These are phyloP conservation scores for Simmondsia chinensis DNA, from an alignment of 148 eudicot genomes.

Conservation along the genomic window DNA sequence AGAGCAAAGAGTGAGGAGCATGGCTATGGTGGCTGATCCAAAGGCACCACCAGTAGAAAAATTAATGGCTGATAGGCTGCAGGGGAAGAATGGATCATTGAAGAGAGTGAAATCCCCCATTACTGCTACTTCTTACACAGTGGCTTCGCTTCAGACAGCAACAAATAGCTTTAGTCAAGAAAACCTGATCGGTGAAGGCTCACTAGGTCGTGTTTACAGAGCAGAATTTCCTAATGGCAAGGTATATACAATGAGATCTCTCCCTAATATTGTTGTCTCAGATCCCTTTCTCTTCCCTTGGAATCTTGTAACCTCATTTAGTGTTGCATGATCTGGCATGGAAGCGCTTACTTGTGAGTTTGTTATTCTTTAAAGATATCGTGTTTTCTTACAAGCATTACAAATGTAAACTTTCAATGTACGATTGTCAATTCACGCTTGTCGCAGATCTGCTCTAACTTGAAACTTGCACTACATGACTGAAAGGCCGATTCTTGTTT, in stretches of 20 bases:
- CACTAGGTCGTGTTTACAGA: constrained; percentile 95
- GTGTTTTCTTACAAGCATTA: too few relatives aligned
- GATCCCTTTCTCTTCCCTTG: background rate
- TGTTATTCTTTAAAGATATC: too few relatives aligned
- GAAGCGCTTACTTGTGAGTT: too few relatives aligned
- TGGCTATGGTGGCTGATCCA: constrained; percentile 46
- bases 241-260: too few relatives aligned
- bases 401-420: too few relatives aligned
- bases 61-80: constrained; percentile 41
- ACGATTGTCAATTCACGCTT: too few relatives aligned
- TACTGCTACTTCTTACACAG: constrained; percentile 79
- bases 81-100: constrained; percentile 68
- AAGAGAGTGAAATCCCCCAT: constrained; percentile 71
- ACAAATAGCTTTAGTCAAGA: constrained; percentile 97
- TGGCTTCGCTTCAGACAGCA: constrained; percentile 87
- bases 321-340: too few relatives aligned
- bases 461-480: too few relatives aligned
- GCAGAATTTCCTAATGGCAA: constrained; percentile 93
- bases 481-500: too few relatives aligned
- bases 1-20: constrained; percentile 59
- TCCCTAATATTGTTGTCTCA: too few relatives aligned
- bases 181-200: constrained; percentile 88
- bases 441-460: too few relatives aligned
- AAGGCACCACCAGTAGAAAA: constrained; percentile 68
- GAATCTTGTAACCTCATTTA: background rate